Base-by-base conservation (phyloP, 2,329 filamentous ascomycete species). In the Ascochyta lentis region DNA sequence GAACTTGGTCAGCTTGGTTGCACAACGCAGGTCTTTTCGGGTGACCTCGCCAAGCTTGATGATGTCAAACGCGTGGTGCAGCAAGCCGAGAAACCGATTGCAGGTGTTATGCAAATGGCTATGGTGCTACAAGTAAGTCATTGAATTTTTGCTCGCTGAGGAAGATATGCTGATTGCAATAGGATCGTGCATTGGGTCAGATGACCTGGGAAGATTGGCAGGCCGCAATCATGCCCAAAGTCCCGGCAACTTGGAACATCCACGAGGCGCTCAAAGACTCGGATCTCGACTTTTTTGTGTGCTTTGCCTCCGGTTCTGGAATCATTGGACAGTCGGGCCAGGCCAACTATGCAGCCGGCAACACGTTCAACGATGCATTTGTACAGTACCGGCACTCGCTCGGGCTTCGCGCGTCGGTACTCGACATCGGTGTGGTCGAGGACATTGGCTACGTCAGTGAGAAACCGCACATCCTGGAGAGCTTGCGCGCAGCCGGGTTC, bases 311-410 rank as follows among this genome's bases (percentile, higher is more conserved):
- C 0, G 42, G 61, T 0, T 48, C 56, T 10, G 63, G 58, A 10
- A 55, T 70, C 26, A 38, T 63, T 16, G 70, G 69, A 0, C 56
- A 62, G 19, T 1, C 8, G 2, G 55, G 51, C 15, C 64, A 66
- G 45, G 24, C 55, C 24, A 58, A 51, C 24, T 66, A 66, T 49
- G 31, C 39, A 3, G 51, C 46, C 2, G 54, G 60, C 2, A 66
- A 65, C 43, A 60, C 62, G 4, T 83, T 74, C 68, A 77, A 82
- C 71, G 63, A 61, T n/a, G 59, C 61, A 1, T 61, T 83, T 0
- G 77, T 75, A 0, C 33, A 41, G 19, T 59, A 55, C 37, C 48
- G 29, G 57, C 10, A 43, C 29, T 22, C 16, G 12, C 27, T 44
- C 41, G 9, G 54, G 59, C 13, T 53, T 62, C 12, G 71, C 77